These are phyloP conservation scores for Ophiostoma perfectum DNA, from an alignment of 2,329 filamentous ascomycete genomes.

Conservation along the genomic window DNA sequence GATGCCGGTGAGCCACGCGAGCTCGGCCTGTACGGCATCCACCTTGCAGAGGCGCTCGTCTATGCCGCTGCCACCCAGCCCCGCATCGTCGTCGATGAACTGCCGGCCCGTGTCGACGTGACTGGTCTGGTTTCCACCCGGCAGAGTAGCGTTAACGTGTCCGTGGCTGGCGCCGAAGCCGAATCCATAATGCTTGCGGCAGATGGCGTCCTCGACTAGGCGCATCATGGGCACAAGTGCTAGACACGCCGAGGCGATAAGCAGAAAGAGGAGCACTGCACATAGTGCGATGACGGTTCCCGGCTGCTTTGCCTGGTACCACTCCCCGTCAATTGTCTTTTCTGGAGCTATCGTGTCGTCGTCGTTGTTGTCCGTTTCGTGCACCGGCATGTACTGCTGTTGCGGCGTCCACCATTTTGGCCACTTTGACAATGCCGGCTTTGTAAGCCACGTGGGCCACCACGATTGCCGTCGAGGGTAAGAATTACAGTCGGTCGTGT, in stretches of 20 bases:
- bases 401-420: too few species aligned
- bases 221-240: neutral
- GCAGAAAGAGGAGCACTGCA: neutral
- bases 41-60: neutral
- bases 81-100: neutral
- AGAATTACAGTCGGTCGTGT: neutral
- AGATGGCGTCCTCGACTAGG: neutral
- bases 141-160: neutral
- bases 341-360: neutral
- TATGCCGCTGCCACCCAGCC: too few species aligned
- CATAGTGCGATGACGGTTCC: neutral
- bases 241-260: neutral
- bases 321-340: neutral
- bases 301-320: neutral
- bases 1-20: conserved; percentile 30
- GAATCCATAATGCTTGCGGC: neutral
- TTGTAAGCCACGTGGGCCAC: neutral
- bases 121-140: neutral
- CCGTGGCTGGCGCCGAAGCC: neutral
- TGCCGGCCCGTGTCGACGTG: neutral
- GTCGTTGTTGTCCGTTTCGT: neutral
- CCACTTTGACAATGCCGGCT: neutral
- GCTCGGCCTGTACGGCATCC: neutral
- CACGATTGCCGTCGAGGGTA: neutral
- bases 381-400: too few species aligned